phyloP scores from a whole-genome alignment of 169 alveolate species.

The Plasmodium adleri region DNA sequence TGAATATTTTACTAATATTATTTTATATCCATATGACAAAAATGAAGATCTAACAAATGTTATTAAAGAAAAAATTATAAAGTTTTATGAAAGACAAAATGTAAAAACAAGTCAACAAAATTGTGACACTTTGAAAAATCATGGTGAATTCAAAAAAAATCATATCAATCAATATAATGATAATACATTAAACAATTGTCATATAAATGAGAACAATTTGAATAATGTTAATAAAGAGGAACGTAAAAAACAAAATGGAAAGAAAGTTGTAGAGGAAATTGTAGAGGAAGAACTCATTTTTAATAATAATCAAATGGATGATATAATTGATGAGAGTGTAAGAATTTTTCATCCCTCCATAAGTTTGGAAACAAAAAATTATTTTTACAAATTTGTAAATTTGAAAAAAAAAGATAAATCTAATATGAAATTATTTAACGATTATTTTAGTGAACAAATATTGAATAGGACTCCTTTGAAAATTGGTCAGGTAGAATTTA shows the following conservation, averaged over 20 bases:
- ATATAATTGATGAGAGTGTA: constrained; percentile 62
- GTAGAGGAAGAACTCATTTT: neutral
- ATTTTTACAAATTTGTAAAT: constrained; percentile 48
- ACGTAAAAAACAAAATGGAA: too few relatives aligned
- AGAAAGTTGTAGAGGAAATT: neutral
- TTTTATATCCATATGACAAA: constrained; percentile 44
- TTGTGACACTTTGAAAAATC: too few relatives aligned
- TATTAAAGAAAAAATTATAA: constrained; percentile 3
- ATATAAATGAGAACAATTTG: neutral
- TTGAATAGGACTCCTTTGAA: constrained; percentile 13
- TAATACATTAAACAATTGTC: neutral
- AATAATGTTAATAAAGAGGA: neutral
- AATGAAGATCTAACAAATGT: constrained; percentile 3
- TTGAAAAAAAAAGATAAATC: constrained; percentile 54
- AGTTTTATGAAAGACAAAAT: neutral
- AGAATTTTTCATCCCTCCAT: constrained; percentile 52
- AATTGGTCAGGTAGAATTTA: neutral
- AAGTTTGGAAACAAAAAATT: constrained; percentile 51
- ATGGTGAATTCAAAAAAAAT: too few relatives aligned
- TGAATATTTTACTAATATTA: constrained; percentile 37
- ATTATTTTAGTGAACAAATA: constrained; percentile 29
- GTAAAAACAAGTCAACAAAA: neutral
- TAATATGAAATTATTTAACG: constrained; percentile 31
- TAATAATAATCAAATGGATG: constrained; percentile 7
- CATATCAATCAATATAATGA: too few relatives aligned